Evolutionary conservation across 371 early-diverging fungal species (phyloP).

Genomic region (Mortierella sp.): DNA sequence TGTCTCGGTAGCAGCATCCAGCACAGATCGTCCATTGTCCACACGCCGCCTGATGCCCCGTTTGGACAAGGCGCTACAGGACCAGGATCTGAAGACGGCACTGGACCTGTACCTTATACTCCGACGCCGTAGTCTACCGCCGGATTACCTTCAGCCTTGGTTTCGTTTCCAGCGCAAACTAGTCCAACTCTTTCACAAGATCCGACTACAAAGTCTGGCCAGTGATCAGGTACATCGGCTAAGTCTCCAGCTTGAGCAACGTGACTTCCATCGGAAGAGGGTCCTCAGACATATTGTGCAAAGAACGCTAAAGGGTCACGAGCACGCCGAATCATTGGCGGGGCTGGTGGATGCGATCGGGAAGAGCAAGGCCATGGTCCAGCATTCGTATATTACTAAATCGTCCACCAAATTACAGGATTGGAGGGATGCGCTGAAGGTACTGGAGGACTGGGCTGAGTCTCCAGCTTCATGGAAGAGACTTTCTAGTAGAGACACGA

Average conservation of each 20-base stretch:
- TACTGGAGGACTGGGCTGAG: slow-evolving; percentile 31
- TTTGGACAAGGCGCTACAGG: slow-evolving; percentile 8
- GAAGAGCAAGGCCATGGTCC: slow-evolving; percentile 28
- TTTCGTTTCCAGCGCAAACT: slow-evolving; percentile 21
- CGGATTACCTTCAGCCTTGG: slow-evolving; percentile 1
- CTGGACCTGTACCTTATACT: slow-evolving; percentile 1
- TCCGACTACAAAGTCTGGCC: slow-evolving; percentile 1
- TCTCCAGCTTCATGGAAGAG: background rate
- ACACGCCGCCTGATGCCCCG: background rate
- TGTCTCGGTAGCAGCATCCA: background rate
- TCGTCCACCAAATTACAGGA: slow-evolving; percentile 11
- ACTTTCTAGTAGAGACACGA: background rate
- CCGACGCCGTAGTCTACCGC: slow-evolving; percentile 5
- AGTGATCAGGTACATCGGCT: background rate
- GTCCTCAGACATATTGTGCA: slow-evolving; percentile 14
- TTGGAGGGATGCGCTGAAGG: slow-evolving; percentile 35
- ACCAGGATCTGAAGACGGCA: slow-evolving; percentile 10
- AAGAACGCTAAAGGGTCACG: background rate
- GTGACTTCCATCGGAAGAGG: background rate
- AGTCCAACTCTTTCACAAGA: slow-evolving; percentile 22
- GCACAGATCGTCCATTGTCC: background rate
- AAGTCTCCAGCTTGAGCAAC: background rate
- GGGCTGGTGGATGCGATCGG: slow-evolving; percentile 35
- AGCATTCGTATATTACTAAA: slow-evolving; percentile 6
- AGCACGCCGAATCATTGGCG: slow-evolving; percentile 3